Percentiles rank a stretch among this genome's conserved stretches.
These are phyloP conservation scores for Phellopilus nigrolimitatus DNA, from an alignment of 1,284 basidiomycete species.

Conservation along the genomic window DNA sequence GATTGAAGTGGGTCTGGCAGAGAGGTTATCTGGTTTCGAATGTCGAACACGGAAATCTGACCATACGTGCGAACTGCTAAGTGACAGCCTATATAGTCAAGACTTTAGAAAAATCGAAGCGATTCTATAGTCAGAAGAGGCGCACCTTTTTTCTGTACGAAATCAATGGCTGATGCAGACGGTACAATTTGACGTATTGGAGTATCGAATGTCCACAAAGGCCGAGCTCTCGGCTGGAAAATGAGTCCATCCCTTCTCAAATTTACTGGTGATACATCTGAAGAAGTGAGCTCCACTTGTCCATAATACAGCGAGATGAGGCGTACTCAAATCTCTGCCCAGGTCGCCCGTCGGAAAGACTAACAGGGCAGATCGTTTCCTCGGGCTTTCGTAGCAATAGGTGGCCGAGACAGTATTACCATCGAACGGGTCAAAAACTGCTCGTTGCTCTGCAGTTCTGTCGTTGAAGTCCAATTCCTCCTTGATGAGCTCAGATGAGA, in stretches of 20 bases:
- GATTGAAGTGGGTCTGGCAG: background rate
- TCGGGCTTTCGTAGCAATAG: conserved; percentile 30
- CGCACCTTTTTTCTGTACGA: conserved; percentile 35
- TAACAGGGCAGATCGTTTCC: conserved; percentile 32
- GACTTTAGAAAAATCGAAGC: background rate
- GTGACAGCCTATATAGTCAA: conserved; percentile 18
- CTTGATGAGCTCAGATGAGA: conserved; percentile 56
- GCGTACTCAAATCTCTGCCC: conserved; percentile 53
- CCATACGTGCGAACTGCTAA: conserved; percentile 25
- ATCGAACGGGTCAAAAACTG: conserved; percentile 48
- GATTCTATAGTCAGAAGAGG: background rate
- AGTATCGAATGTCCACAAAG: conserved; percentile 46
- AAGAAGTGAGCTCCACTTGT: background rate
- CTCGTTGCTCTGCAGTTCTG: conserved; percentile 30
- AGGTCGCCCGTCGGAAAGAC: conserved; percentile 62
- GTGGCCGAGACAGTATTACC: conserved; percentile 45
- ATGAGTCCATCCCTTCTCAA: conserved; percentile 27
- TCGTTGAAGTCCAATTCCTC: conserved; percentile 47
- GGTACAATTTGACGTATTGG: conserved; percentile 49
- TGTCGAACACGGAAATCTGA: conserved; percentile 29
- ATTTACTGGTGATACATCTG: conserved; percentile 50
- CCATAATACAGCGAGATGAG: conserved; percentile 14
- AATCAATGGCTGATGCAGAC: conserved; percentile 23
- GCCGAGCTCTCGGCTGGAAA: conserved; percentile 40
- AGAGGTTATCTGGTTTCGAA: conserved; percentile 21